These are phyloP conservation scores for Mrakia blollopis DNA, from an alignment of 768 basidiomycete genomes.

Conservation along the genomic window DNA sequence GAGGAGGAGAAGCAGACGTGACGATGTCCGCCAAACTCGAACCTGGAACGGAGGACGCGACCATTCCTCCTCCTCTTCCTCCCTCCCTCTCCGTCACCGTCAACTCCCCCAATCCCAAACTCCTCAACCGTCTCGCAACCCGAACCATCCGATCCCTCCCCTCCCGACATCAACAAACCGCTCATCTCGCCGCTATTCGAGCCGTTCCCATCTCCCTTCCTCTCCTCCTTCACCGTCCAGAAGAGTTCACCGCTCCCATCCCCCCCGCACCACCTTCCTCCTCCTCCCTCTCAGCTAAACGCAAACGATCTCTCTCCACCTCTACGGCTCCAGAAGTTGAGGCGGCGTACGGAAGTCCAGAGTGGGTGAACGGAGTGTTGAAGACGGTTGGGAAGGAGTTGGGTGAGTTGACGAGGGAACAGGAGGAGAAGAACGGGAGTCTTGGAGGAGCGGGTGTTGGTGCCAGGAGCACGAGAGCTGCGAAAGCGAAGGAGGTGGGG, in stretches of 20 bases:
- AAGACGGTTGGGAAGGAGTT: background rate
- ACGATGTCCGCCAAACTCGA: background rate
- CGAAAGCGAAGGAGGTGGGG: slow-evolving; percentile 1
- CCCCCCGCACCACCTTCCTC: background rate
- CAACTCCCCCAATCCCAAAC: background rate
- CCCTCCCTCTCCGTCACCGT: background rate
- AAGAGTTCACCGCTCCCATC: background rate
- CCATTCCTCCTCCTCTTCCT: background rate
- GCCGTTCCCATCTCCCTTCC: slow-evolving; percentile 7
- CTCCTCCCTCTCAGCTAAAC: background rate
- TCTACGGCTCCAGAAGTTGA: background rate
- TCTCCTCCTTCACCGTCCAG: background rate
- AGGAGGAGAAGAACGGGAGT: background rate
- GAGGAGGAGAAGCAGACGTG: background rate
- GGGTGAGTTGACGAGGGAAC: slow-evolving; percentile 4
- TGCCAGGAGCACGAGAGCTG: background rate
- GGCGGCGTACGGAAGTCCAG: background rate
- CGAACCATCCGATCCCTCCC: background rate
- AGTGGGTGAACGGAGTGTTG: background rate
- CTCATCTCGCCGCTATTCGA: background rate
- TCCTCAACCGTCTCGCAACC: background rate
- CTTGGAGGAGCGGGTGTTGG: background rate
- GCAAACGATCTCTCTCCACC: background rate
- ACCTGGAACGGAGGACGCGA: background rate
- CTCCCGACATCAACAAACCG: background rate